Evolutionary conservation across 106 monocot genomes (phyloP).

Genomic region (Agapanthus africanus): DNA sequence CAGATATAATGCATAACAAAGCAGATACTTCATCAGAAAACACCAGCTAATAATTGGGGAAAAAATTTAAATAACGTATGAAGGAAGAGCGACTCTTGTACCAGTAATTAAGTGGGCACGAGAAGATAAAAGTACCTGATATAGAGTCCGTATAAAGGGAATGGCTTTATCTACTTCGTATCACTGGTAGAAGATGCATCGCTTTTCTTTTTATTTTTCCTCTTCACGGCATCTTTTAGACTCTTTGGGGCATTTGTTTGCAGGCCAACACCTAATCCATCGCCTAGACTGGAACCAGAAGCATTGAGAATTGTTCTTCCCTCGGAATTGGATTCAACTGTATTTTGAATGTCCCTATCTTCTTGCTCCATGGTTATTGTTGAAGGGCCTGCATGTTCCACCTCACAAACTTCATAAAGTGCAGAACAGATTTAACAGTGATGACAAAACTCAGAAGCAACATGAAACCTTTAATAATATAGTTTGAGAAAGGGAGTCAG

Average conservation of each 20-base stretch:
- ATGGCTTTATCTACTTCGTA: no score
- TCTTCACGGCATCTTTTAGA: conserved; percentile 11
- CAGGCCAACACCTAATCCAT: conserved; percentile 4
- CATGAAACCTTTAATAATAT: not conserved
- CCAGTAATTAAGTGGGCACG: no score
- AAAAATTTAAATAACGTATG: no score
- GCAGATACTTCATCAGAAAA: no score
- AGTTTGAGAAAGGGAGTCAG: no score
- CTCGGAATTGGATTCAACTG: not conserved
- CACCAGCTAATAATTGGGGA: no score
- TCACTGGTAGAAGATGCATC: no score
- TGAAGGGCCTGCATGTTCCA: conserved; percentile 1
- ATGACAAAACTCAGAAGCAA: not conserved
- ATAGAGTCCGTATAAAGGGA: no score
- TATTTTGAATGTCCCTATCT: not conserved
- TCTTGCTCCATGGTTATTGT: not conserved
- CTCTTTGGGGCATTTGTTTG: conserved; percentile 7
- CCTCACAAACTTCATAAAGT: not conserved
- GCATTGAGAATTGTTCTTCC: not conserved
- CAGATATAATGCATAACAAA: no score
- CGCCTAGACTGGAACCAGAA: conserved; percentile 2
- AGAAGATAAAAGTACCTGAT: no score
- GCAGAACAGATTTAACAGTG: not conserved
- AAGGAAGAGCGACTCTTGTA: no score
- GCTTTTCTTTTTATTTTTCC: conserved; percentile 4